Percentiles rank a stretch among this genome's conserved stretches.
Conservation (phyloP, 2,329 filamentous ascomycete species). For the Aspergillus aculeatinus region DNA sequence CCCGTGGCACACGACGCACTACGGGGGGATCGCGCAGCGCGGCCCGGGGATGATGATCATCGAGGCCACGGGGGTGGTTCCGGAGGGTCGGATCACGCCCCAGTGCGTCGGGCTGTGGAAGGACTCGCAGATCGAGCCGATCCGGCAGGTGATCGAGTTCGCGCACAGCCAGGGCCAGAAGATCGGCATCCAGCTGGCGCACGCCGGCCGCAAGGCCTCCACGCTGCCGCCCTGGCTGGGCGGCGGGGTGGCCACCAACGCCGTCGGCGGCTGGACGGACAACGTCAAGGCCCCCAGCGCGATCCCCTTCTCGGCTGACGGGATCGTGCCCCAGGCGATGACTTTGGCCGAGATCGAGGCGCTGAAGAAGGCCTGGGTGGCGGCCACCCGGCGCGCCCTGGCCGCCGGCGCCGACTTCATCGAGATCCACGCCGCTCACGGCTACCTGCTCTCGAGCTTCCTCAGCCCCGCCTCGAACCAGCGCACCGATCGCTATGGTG, state of each 20-base stretch:
- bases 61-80: conserved; percentile 73
- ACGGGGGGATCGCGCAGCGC: conserved; percentile 73
- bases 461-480: conserved; percentile 24
- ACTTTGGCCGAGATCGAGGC: conserved; percentile 35
- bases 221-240: conserved; percentile 55
- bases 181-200: conserved; percentile 75
- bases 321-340: conserved; percentile 16
- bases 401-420: conserved; percentile 34
- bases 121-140: conserved; percentile 73
- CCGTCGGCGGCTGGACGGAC: conserved; percentile 53
- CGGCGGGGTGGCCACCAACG: conserved; percentile 44
- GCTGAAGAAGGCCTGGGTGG: conserved; percentile 23
- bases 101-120: conserved; percentile 63
- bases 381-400: conserved; percentile 36
- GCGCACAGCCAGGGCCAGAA: conserved; percentile 75
- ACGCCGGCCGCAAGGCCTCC: conserved; percentile 68
- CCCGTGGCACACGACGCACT: conserved; percentile 73
- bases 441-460: conserved; percentile 29
- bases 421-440: conserved; percentile 29
- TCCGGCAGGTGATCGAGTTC: conserved; percentile 71
- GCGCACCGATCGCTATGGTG: conserved; percentile 26
- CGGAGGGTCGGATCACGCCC: conserved; percentile 79
- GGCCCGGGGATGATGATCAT: conserved; percentile 73
- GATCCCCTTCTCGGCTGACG: conserved; percentile 9
- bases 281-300: conserved; percentile 17